Percentiles rank a stretch among this genome's conserved stretches.
Evolutionary conservation across 805 yeast species (phyloP).

Genomic region (Vanderwaltozyma verrucispora): DNA sequence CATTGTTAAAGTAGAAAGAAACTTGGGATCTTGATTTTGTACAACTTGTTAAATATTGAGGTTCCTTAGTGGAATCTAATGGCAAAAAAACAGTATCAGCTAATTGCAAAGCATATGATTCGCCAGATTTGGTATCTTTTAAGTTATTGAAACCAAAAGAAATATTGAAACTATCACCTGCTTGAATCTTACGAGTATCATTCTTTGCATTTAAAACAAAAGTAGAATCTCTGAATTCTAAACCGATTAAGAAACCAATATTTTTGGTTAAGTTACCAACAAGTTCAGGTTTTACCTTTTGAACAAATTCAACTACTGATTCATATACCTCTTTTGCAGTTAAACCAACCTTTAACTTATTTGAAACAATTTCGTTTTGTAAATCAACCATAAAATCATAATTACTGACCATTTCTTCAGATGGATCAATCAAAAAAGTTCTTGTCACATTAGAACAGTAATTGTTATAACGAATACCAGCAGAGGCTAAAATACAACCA

Average conservation of each 20-base stretch:
- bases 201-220: conserved; percentile 65
- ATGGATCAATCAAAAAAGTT: conserved; percentile 83
- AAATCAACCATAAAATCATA: conserved; percentile 66
- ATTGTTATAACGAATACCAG: conserved; percentile 79
- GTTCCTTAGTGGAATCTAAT: conserved; percentile 32
- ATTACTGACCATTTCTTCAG: conserved; percentile 63
- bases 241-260: conserved; percentile 81
- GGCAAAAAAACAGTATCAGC: conserved; percentile 75
- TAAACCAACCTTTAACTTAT: conserved; percentile 55
- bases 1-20: conserved; percentile 75
- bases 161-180: conserved; percentile 66
- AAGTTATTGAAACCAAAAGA: conserved; percentile 69
- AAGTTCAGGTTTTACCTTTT: conserved; percentile 55
- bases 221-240: conserved; percentile 77
- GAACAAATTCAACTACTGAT: conserved; percentile 50
- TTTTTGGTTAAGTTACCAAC: conserved; percentile 59
- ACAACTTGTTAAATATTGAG: conserved; percentile 60
- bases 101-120: conserved; percentile 58
- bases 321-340: conserved; percentile 57
- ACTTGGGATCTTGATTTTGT: conserved; percentile 64
- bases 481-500: conserved; percentile 72
- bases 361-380: conserved; percentile 51
- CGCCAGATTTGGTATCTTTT: conserved; percentile 38
- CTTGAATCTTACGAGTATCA: conserved; percentile 47
- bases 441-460: conserved; percentile 85